Conservation (phyloP, 768 basidiomycete genomes). For the Lactifluus volemus region DNA sequence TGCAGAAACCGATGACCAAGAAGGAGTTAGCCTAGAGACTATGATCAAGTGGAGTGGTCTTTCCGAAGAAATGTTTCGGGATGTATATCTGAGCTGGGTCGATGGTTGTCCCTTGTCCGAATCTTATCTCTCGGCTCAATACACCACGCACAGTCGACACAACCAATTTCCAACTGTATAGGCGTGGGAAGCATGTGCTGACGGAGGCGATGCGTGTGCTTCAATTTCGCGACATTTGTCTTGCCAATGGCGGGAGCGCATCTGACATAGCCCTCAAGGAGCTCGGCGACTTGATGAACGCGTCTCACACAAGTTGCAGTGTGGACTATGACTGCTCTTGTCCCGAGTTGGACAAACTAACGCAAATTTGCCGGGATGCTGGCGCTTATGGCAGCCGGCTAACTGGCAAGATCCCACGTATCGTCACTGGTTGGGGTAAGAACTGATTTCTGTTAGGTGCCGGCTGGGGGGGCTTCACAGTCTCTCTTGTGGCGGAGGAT, state of each 20-base stretch:
- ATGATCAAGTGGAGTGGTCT: conserved; percentile 64
- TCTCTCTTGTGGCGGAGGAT: conserved; percentile 65
- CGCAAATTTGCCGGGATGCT: conserved; percentile 49
- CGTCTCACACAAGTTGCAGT: conserved; percentile 64
- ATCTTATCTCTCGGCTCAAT: not conserved
- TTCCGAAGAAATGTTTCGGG: conserved; percentile 42
- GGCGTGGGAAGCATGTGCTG: conserved; percentile 73
- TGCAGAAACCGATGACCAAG: conserved; percentile 31
- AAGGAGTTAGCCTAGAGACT: conserved; percentile 64
- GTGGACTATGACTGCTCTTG: conserved; percentile 72
- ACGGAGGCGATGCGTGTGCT: conserved; percentile 76
- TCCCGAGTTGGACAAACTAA: conserved; percentile 66
- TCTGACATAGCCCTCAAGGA: conserved; percentile 30
- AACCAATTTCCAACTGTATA: conserved; percentile 73
- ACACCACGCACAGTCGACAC: conserved; percentile 51
- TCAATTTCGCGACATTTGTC: conserved; percentile 60
- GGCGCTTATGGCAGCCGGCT: conserved; percentile 77
- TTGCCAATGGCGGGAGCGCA: conserved; percentile 15
- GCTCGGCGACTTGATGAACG: conserved; percentile 71
- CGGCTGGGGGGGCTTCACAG: conserved; percentile 88
- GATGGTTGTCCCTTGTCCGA: conserved; percentile 43
- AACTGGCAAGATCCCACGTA: conserved; percentile 45
- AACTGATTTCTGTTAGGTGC: conserved; percentile 42
- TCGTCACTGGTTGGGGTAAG: not conserved
- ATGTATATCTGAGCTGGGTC: conserved; percentile 71